Percentiles rank a stretch among this genome's conserved stretches.
Evolutionary conservation across 2,329 filamentous ascomycete genomes (phyloP).

Genomic region (Aspergillus candidus): DNA sequence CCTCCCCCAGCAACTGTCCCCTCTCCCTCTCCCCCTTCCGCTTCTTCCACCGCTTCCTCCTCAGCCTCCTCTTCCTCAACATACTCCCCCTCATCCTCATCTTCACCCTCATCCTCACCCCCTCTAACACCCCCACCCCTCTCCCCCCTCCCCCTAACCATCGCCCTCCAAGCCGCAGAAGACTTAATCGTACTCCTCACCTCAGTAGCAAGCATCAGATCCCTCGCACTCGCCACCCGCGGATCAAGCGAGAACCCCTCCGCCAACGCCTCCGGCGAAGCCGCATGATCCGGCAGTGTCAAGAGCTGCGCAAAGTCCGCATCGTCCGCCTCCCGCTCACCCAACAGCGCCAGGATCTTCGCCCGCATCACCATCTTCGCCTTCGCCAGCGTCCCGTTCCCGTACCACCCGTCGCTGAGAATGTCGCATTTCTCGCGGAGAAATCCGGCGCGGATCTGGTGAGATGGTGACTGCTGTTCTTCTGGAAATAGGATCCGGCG

Average conservation of each 20-base stretch:
- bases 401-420: conserved; percentile 72
- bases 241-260: conserved; percentile 22
- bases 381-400: conserved; percentile 74
- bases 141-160: conserved; percentile 2
- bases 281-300: conserved; percentile 32
- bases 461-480: conserved; percentile 40
- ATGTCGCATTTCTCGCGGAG: conserved; percentile 55
- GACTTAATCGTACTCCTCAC: conserved; percentile 30
- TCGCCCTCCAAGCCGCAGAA: conserved; percentile 23
- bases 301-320: conserved; percentile 33
- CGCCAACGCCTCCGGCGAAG: conserved; percentile 14
- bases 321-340: conserved; percentile 28
- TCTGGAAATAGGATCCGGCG: conserved; percentile 58
- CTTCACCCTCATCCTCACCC: conserved; percentile 4
- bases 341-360: conserved; percentile 65
- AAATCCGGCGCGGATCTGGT: conserved; percentile 29
- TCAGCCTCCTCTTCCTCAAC: not conserved
- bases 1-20: conserved; percentile 25
- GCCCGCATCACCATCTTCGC: conserved; percentile 81
- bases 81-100: conserved; percentile 6
- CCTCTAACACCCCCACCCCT: conserved; percentile 5
- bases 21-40: conserved; percentile 25
- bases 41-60: conserved; percentile 9
- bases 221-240: conserved; percentile 14
- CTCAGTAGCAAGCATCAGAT: conserved; percentile 31